Evolutionary conservation across 495 filamentous ascomycete genomes (phyloP), one percentile per base, ranked within the genome.

Genomic region (Trichoderma reesei): DNA sequence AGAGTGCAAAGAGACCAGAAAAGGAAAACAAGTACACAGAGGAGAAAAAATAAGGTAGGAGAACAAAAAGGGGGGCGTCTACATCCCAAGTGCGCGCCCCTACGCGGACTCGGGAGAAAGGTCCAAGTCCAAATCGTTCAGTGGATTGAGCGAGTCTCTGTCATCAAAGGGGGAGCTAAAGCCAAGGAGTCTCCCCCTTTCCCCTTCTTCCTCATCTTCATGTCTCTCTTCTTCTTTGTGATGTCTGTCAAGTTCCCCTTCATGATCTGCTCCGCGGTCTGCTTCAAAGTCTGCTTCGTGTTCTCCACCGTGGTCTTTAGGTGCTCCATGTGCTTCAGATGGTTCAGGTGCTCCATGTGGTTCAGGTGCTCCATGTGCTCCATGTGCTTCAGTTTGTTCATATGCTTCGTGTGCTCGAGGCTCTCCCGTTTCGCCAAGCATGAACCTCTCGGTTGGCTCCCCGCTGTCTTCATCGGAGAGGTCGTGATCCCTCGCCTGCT

Each of bases 121-220:
- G 6, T 46, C 42, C 11, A 46, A 14, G 16, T 46, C 42, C n/a
- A n/a, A n/a, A n/a, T n/a, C n/a, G 16, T 13, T n/a, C 16, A 46
- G 7, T 46, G 42, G 42, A 46, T 46, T n/a, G 16, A 46, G 16
- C 11, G 42, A 46, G 16, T 46, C 42, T 46, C 42, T 46, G 9
- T n/a, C 16, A 13, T 13, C 42, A 4, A 33, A 13, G 26, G 4
- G 51, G 51, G 26, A 56, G 20, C 34, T 8, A 14, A 34, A 56
- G 31, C 51, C 11, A 3, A 56, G 11, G 10, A 31, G 7, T 16
- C 51, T 56, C 10, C 51, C 26, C 34, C 51, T 56, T 34, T 31
- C 51, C 34, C 41, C 67, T 38, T 60, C 68, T 26, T 56, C 63
- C 41, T n/a, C 66, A 18, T 54, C 41, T 48, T 48, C 44, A 48